Evolutionary conservation across 2,329 filamentous ascomycete species (phyloP), one percentile per base, ranked within the genome.

Genomic region (Xylariales sp.): DNA sequence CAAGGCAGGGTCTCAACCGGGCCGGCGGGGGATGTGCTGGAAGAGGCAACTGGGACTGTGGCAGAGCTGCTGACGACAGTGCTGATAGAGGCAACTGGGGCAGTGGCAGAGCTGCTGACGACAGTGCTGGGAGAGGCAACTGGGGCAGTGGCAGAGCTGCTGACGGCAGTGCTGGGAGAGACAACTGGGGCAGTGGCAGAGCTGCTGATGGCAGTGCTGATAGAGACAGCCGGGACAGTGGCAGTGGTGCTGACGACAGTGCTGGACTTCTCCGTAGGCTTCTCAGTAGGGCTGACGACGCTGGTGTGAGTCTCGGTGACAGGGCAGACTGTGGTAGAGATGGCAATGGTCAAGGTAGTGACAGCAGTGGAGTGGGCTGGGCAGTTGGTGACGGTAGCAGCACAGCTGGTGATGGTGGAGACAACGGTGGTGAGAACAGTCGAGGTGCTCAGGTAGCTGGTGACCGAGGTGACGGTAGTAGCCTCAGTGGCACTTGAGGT

Each of bases 271-370:
- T 10, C 29, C 7, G 38, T 22, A 27, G 44, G 22, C 27, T 27
- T 34, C 8, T 15, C 31, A 25, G 40, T 27, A 22, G 40, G 32
- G 15, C 31, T 31, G 52, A 51, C 50, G 61, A 58, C 45, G 28
- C 56, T 58, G 28, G 64, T 66, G 50, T 66, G 55, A 31, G 73
- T 77, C 65, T 71, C 71, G n/a, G 74, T 78, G 45, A 78, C 73
- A 16, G 75, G 77, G 70, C 76, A 80, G 55, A 81, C 58, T 29
- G 78, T 82, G 48, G 80, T 82, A 38, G 72, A 75, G 36, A 80
- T 53, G 34, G 77, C 62, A 45, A 83, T 57, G 5, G 73, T 78
- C 44, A 75, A 68, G 3, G 75, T 77, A 40, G 74, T 63, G 21
- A 77, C 56, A 1, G 63, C 67, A 33, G 70, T 66, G 10, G 68